These are phyloP conservation scores for Casuarina cunninghamiana DNA, from an alignment of 306 rosid genomes.

Conservation along the genomic window DNA sequence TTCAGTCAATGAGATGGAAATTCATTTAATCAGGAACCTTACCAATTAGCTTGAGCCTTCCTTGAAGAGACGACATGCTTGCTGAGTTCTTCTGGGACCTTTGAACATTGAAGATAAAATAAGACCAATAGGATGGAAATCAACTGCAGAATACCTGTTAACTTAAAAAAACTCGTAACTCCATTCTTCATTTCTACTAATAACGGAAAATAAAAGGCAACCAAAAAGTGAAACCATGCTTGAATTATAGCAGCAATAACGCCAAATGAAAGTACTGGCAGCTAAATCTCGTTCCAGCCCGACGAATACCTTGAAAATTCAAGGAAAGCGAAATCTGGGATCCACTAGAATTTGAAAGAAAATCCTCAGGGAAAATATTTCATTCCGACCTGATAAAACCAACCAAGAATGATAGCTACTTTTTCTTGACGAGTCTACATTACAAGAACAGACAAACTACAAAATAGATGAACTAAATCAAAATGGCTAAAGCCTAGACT, in stretches of 20 bases:
- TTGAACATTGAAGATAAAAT: background rate
- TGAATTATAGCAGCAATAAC: background rate
- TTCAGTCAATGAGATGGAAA: background rate
- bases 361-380: background rate
- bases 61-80: constrained; percentile 78
- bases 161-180: constrained; percentile 1
- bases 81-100: constrained; percentile 85
- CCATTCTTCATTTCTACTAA: background rate
- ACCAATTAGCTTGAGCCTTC: constrained; percentile 96
- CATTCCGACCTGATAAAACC: background rate
- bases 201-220: background rate
- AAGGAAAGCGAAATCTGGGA: background rate
- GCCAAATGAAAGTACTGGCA: background rate
- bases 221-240: background rate
- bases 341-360: too few relatives aligned
- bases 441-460: background rate
- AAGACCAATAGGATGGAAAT: constrained; percentile 2
- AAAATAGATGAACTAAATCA: background rate
- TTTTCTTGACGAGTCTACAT: background rate
- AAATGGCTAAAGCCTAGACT: too few relatives aligned
- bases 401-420: background rate
- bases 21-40: background rate
- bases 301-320: background rate
- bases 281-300: background rate
- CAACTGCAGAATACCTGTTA: background rate